phyloP scores from a whole-genome alignment of 768 basidiomycete genomes.

The Panus rudis region DNA sequence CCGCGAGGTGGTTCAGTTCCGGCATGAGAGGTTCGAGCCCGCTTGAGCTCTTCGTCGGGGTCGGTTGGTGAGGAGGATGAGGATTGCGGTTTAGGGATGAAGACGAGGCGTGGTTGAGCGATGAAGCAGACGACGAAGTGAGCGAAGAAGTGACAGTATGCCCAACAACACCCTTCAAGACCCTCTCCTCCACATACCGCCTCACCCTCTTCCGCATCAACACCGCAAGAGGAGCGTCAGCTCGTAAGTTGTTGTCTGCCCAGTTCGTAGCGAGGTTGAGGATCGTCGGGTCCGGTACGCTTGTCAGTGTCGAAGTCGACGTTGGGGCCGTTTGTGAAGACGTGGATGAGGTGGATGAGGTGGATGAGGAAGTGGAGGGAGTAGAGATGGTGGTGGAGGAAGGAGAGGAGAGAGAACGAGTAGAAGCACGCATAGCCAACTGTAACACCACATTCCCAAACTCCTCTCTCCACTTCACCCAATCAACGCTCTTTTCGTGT shows the following conservation, averaged over 20 bases:
- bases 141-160: constrained; percentile 17
- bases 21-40: constrained; percentile 70
- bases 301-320: constrained; percentile 20
- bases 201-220: constrained; percentile 55
- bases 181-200: constrained; percentile 17
- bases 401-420: not conserved
- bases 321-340: constrained; percentile 11
- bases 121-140: constrained; percentile 10
- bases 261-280: constrained; percentile 62
- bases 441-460: constrained; percentile 70
- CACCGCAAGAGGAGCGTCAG: constrained; percentile 48
- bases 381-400: constrained; percentile 3
- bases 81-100: too few species aligned
- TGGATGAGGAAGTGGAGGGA: constrained; percentile 6
- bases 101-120: constrained; percentile 6
- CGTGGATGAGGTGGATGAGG: constrained; percentile 8
- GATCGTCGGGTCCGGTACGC: constrained; percentile 42
- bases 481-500: constrained; percentile 31
- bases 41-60: too few species aligned
- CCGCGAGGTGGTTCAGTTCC: constrained; percentile 62
- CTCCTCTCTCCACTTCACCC: constrained; percentile 45
- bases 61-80: too few species aligned
- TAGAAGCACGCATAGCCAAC: constrained; percentile 55
- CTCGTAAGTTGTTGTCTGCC: constrained; percentile 61
- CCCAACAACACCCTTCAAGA: constrained; percentile 18